Conservation (phyloP, 768 basidiomycete species). For the Brasilioporus rufonigricans region DNA sequence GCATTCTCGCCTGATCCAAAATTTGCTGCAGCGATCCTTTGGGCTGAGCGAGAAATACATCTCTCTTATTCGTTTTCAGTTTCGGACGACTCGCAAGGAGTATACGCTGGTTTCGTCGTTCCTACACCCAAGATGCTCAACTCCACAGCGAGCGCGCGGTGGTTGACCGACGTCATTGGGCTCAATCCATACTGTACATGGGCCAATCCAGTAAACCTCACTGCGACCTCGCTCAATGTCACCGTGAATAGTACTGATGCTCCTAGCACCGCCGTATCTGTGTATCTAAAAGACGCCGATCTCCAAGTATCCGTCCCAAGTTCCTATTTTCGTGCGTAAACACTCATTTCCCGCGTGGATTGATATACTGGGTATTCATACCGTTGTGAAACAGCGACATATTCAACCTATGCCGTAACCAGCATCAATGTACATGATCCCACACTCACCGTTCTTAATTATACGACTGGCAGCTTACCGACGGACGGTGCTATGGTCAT, state of each 20-base stretch:
- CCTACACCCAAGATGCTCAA: slow-evolving; percentile 10
- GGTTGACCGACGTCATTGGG: slow-evolving; percentile 23
- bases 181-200: slow-evolving; percentile 22
- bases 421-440: slow-evolving; percentile 17
- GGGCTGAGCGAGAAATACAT: slow-evolving; percentile 15
- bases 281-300: slow-evolving; percentile 5
- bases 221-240: slow-evolving; percentile 9
- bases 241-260: slow-evolving; percentile 14
- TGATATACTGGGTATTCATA: not conserved
- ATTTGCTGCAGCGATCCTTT: slow-evolving; percentile 11
- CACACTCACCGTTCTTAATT: slow-evolving; percentile 11
- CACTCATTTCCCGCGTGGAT: not conserved
- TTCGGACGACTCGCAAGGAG: slow-evolving; percentile 7
- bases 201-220: slow-evolving; percentile 20
- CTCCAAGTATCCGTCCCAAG: slow-evolving; percentile 13
- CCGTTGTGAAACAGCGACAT: slow-evolving; percentile 1
- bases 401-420: slow-evolving; percentile 4
- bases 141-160: slow-evolving; percentile 17
- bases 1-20: slow-evolving; percentile 9
- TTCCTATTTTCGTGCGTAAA: slow-evolving; percentile 14
- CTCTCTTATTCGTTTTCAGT: slow-evolving; percentile 14
- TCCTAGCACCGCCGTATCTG: slow-evolving; percentile 2
- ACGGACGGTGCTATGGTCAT: slow-evolving; percentile 17
- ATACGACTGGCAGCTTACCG: slow-evolving; percentile 14
- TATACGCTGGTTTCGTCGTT: slow-evolving; percentile 8